Conservation (phyloP, 2,329 filamentous ascomycete genomes). For the Exophiala sp. region DNA sequence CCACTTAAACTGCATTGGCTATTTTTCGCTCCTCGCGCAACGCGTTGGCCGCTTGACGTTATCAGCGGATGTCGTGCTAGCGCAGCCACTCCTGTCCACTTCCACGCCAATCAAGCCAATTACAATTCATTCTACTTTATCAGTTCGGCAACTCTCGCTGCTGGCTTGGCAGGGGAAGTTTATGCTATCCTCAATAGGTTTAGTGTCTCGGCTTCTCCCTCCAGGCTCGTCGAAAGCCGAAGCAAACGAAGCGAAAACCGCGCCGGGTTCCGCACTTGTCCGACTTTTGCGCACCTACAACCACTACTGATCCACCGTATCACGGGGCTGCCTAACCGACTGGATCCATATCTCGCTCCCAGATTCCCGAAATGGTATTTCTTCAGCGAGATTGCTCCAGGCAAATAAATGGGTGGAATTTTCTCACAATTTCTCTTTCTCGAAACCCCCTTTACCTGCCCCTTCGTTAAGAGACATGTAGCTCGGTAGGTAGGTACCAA, state of each 20-base stretch:
- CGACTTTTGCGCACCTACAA: neutral
- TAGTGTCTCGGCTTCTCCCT: too few species aligned
- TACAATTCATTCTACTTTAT: neutral
- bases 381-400: neutral
- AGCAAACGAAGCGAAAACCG: neutral
- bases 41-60: slow-evolving; percentile 2
- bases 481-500: too few species aligned
- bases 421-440: neutral
- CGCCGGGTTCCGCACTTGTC: slow-evolving; percentile 5
- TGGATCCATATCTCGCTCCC: slow-evolving; percentile 1
- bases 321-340: neutral
- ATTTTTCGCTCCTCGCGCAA: neutral
- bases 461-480: too few species aligned
- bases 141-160: neutral
- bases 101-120: neutral
- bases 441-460: neutral
- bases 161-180: too few species aligned
- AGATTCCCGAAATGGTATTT: neutral
- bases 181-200: too few species aligned
- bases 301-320: neutral
- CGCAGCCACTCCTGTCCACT: neutral
- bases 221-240: neutral
- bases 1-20: neutral
- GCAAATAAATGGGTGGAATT: neutral
- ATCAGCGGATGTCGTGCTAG: slow-evolving; percentile 1